Conservation (phyloP, 1,284 basidiomycete genomes). For the Moesziomyces antarcticus region DNA sequence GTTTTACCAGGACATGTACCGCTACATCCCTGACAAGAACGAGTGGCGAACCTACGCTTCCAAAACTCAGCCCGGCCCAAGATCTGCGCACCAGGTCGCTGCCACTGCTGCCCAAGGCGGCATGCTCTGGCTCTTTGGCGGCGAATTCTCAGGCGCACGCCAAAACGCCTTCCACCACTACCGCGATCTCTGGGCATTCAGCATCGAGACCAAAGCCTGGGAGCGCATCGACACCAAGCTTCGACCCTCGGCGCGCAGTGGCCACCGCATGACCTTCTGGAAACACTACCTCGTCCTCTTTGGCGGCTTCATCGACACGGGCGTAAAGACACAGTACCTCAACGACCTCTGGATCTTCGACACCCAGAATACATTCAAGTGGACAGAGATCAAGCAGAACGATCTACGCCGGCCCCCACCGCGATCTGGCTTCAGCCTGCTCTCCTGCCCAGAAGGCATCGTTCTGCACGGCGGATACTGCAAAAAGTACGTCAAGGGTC, state of each 20-base stretch:
- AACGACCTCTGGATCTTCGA: conserved; percentile 91
- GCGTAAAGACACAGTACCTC: conserved; percentile 80
- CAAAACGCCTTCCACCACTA: conserved; percentile 93
- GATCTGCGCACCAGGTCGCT: conserved; percentile 65
- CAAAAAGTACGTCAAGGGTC: conserved; percentile 89
- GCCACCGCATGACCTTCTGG: conserved; percentile 87
- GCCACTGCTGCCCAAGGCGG: conserved; percentile 61
- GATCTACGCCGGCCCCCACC: conserved; percentile 57
- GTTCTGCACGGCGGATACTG: conserved; percentile 90
- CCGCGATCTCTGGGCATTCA: conserved; percentile 73
- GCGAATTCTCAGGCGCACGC: conserved; percentile 76
- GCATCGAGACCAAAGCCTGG: conserved; percentile 74
- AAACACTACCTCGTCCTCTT: conserved; percentile 85
- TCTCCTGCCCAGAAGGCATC: conserved; percentile 82
- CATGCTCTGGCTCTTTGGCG: conserved; percentile 67
- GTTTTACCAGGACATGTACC: conserved; percentile 66
- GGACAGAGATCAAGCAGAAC: conserved; percentile 78
- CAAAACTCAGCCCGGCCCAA: conserved; percentile 64
- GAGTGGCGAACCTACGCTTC: conserved; percentile 64
- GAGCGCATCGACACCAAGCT: conserved; percentile 88
- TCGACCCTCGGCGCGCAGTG: conserved; percentile 82
- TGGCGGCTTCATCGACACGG: conserved; percentile 87
- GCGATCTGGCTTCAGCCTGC: conserved; percentile 80
- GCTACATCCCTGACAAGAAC: conserved; percentile 62
- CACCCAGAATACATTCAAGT: conserved; percentile 81